Conservation (phyloP, 2,329 filamentous ascomycete species). For the Penicillium nordicum region DNA sequence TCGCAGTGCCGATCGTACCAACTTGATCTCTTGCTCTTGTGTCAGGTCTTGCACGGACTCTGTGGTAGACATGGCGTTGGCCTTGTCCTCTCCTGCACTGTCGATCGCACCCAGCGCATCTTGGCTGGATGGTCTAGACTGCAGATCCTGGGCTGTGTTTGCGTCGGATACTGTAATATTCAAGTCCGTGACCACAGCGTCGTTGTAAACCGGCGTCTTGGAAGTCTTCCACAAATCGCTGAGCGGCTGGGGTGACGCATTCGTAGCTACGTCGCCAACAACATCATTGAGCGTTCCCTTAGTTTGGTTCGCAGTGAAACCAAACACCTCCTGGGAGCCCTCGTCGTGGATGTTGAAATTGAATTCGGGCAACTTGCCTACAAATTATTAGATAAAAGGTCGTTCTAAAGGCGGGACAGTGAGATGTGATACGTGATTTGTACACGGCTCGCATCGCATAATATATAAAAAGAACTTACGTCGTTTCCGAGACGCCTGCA, state of each 20-base stretch:
- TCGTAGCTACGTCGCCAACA: conserved; percentile 10
- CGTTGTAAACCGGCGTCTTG: conserved; percentile 12
- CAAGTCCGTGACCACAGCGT: neutral
- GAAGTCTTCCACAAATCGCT: conserved; percentile 1
- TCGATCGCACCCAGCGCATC: neutral
- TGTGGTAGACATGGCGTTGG: conserved; percentile 6
- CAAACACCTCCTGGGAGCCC: neutral
- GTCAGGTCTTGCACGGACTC: conserved; percentile 27
- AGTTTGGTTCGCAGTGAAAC: neutral
- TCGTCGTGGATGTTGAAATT: conserved; percentile 20
- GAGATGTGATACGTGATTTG: neutral
- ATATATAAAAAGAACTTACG: conserved; percentile 23
- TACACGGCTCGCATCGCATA: neutral
- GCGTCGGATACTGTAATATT: conserved; percentile 4
- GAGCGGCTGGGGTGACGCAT: conserved; percentile 8
- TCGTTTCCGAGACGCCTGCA: conserved; percentile 29
- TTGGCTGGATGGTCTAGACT: conserved; percentile 6
- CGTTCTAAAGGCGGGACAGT: neutral
- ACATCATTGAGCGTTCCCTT: neutral
- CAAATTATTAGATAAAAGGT: conserved; percentile 5
- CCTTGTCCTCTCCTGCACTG: neutral
- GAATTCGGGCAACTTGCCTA: conserved; percentile 23
- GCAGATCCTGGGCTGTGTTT: conserved; percentile 11
- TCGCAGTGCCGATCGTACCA: conserved; percentile 37
- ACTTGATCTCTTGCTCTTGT: conserved; percentile 30